Evolutionary conservation across 352 stramenopile genomes (phyloP), one percentile per base, ranked within the genome.

Genomic region (Phytophthora sp.): DNA sequence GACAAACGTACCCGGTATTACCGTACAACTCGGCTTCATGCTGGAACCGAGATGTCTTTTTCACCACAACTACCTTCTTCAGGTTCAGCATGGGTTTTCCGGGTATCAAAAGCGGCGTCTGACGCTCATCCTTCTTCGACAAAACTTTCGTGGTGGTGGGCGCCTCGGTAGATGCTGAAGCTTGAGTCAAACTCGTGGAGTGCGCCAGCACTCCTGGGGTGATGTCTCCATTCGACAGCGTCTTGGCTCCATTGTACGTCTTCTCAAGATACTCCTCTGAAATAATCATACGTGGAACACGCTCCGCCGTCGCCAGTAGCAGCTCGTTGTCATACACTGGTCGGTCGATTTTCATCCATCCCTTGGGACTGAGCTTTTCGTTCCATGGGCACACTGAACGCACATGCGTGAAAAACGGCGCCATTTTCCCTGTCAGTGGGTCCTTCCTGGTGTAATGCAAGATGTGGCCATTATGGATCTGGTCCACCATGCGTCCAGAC

Each of bases 341-440:
- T n/a, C 88, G 80, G 44, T 91, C 77, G 33, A 96, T 96, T 74
- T 94, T 94, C 63, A 85, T 94, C 87, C 86, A 96, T 51, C 86
- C 87, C 57, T 95, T 95, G 2, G 86, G 87, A 61, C 86, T 95
- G 24, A 95, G 77, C 62, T 94, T 95, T 61, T 94, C 84, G 58
- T 96, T 95, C 88, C 88, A 96, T 16, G 88, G 88, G 71, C 88
- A 96, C 45, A 96, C 88, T 0, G 87, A 95, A n/a, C 88, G 88
- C 69, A 96, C 84, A 59, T 95, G 86, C 38, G 87, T 93, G 47
- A 96, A 96, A 56, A 80, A 94, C n/a, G 88, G 83, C n/a, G 85
- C 81, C 67, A 92, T 83, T 31, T 81, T 79, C 4, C 85, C 84
- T 0, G 84, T 94, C 23, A 63, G 55, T n/a, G 89, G 89, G 53